These are phyloP conservation scores for Paulinella micropora DNA, from an alignment of 78 protist genomes.

Conservation along the genomic window DNA sequence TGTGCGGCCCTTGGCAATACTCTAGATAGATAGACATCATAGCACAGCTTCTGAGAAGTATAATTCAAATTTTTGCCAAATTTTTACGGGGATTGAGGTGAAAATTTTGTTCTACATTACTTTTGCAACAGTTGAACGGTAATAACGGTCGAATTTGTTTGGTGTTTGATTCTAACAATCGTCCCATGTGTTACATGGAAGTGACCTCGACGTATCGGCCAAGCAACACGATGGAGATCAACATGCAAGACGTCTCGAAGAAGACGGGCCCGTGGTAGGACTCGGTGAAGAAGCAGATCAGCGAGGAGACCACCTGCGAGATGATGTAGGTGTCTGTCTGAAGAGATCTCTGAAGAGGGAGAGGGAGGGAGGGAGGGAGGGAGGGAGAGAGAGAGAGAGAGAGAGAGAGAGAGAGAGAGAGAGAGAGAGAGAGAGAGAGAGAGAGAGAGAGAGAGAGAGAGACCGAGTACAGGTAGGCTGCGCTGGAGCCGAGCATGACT, in stretches of 20 bases:
- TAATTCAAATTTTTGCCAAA: too few species aligned
- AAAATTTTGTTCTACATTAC: too few species aligned
- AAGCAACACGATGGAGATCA: background rate
- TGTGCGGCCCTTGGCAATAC: conserved; percentile 69
- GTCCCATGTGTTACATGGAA: background rate
- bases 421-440: background rate
- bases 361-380: background rate
- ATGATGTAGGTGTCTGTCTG: background rate
- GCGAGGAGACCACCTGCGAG: background rate
- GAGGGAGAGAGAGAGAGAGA: background rate
- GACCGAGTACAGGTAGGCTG: background rate
- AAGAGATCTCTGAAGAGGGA: background rate
- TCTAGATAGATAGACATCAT: too few species aligned
- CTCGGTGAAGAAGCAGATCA: too few species aligned
- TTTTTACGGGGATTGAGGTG: too few species aligned
- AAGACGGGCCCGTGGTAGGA: too few species aligned
- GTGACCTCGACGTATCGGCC: background rate
- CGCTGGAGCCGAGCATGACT: background rate
- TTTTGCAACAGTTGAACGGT: too few species aligned
- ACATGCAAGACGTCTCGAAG: background rate
- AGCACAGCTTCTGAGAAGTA: too few species aligned
- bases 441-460: background rate
- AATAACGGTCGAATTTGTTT: too few species aligned
- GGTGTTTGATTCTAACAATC: too few species aligned
- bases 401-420: background rate